Percentiles rank a stretch among this genome's conserved stretches.
These are phyloP conservation scores for Cutaneotrichosporon sp. DNA, from an alignment of 1,284 basidiomycete species.

Conservation along the genomic window DNA sequence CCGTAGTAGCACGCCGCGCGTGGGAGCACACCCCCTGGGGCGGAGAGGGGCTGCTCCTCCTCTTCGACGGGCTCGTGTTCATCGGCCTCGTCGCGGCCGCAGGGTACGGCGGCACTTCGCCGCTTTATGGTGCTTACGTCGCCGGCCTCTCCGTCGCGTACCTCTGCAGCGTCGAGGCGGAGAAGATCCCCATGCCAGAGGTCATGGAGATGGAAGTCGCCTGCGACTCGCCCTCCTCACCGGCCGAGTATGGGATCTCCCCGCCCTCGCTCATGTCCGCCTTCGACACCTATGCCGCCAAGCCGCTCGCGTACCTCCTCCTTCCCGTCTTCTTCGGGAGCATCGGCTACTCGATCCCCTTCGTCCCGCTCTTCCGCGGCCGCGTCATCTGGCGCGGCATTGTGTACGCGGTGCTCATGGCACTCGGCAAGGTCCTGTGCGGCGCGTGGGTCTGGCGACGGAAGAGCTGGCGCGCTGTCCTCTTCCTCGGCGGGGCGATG, in stretches of 20 bases:
- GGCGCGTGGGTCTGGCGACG: slow-evolving; percentile 46
- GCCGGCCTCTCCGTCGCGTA: slow-evolving; percentile 51
- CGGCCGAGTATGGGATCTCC: too few relatives aligned
- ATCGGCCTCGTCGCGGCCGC: slow-evolving; percentile 39
- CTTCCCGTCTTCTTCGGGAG: slow-evolving; percentile 62
- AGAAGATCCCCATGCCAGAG: not conserved
- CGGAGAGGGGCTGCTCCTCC: slow-evolving; percentile 31
- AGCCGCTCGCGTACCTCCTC: slow-evolving; percentile 53
- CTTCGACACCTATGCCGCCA: slow-evolving; percentile 50
- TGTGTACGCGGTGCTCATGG: slow-evolving; percentile 58
- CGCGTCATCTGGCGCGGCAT: slow-evolving; percentile 60
- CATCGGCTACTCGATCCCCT: slow-evolving; percentile 61
- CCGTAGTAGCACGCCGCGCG: not conserved
- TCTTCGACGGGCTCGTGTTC: slow-evolving; percentile 39
- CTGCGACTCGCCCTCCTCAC: too few relatives aligned
- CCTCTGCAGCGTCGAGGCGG: slow-evolving; percentile 23
- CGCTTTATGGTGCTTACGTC: slow-evolving; percentile 57
- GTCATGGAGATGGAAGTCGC: too few relatives aligned
- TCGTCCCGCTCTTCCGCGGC: slow-evolving; percentile 58
- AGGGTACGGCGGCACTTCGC: slow-evolving; percentile 53
- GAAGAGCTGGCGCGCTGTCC: slow-evolving; percentile 23
- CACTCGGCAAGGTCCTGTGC: slow-evolving; percentile 56
- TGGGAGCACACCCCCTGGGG: slow-evolving; percentile 20
- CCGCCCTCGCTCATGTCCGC: slow-evolving; percentile 24
- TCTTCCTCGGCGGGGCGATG: slow-evolving; percentile 57